These are phyloP conservation scores for Solanum dulcamara DNA, from an alignment of 257 asterid species.

Conservation along the genomic window DNA sequence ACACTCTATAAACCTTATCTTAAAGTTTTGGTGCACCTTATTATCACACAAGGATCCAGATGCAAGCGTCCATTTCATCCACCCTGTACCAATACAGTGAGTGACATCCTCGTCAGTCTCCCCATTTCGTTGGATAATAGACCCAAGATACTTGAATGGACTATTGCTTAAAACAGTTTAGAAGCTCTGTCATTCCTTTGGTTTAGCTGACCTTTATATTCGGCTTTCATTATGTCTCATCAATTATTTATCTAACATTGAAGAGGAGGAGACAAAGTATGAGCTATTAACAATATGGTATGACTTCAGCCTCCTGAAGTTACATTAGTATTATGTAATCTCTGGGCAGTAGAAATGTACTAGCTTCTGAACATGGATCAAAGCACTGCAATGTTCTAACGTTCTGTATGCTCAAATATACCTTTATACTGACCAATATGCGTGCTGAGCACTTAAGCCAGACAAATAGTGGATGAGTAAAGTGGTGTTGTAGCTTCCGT, in stretches of 20 bases:
- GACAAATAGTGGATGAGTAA: background rate
- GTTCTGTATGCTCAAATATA: background rate
- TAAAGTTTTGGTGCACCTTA: background rate
- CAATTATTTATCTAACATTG: background rate
- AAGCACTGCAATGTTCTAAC: background rate
- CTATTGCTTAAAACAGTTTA: background rate
- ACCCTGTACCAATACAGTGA: background rate
- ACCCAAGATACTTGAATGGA: background rate
- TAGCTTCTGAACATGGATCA: background rate
- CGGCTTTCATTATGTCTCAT: background rate
- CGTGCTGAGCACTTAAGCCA: background rate
- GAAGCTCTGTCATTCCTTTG: background rate
- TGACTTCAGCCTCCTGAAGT: background rate
- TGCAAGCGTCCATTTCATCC: background rate
- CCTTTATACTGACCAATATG: background rate
- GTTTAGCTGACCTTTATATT: background rate
- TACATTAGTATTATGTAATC: background rate
- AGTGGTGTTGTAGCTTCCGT: background rate
- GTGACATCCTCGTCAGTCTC: background rate
- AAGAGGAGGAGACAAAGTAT: background rate
- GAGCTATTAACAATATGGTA: background rate
- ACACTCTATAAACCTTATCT: background rate
- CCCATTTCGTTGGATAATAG: background rate
- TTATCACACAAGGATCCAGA: background rate
- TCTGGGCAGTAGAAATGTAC: background rate